Conservation (phyloP, 1,284 basidiomycete species). For the Vanrija humicola region DNA sequence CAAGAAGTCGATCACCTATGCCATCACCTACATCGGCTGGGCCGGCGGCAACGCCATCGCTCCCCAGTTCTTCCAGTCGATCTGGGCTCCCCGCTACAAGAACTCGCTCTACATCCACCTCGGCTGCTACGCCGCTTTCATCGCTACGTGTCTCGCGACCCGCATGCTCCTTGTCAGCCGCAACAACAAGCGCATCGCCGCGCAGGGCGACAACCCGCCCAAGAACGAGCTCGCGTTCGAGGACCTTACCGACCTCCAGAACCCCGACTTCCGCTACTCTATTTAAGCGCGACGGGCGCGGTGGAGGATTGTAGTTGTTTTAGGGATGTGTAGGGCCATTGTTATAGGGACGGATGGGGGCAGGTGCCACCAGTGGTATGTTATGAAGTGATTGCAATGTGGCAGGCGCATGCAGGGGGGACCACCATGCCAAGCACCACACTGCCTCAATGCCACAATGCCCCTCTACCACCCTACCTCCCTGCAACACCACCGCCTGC, state of each 20-base stretch:
- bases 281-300: too few species aligned
- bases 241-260: conserved; percentile 21
- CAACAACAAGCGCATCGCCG: conserved; percentile 20
- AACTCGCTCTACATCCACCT: conserved; percentile 37
- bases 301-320: too few species aligned
- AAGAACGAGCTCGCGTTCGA: conserved; percentile 18
- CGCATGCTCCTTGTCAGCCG: conserved; percentile 20
- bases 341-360: too few species aligned
- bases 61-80: conserved; percentile 31
- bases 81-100: conserved; percentile 33
- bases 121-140: conserved; percentile 28
- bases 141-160: conserved; percentile 16
- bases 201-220: conserved; percentile 1
- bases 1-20: conserved; percentile 17
- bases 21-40: conserved; percentile 27
- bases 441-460: too few species aligned
- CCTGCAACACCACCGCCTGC: too few species aligned
- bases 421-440: too few species aligned
- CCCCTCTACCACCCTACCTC: too few species aligned
- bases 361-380: too few species aligned
- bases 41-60: conserved; percentile 34
- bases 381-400: too few species aligned
- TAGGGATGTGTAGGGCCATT: too few species aligned
- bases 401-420: too few species aligned
- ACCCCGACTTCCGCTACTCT: conserved; percentile 17